Percentiles rank a stretch among this genome's conserved stretches.
Conservation (phyloP, 2,329 filamentous ascomycete genomes). For the Fusarium marasasianum region DNA sequence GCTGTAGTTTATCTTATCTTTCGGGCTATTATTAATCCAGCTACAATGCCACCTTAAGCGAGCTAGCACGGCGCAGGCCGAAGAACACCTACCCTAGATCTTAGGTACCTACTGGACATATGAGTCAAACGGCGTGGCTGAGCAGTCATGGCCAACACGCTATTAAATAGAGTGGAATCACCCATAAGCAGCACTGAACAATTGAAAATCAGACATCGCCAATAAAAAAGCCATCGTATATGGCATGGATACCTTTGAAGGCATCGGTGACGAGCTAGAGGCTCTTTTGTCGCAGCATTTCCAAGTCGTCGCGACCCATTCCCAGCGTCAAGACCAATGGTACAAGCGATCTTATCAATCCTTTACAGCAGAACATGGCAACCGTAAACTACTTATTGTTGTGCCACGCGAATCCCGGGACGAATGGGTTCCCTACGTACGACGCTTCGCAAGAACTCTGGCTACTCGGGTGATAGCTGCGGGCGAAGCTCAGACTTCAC, state of each 20-base stretch:
- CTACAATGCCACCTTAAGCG: too few relatives aligned
- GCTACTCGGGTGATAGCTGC: rapidly evolving
- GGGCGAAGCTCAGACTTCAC: background rate
- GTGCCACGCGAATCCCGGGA: background rate
- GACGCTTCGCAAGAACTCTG: background rate
- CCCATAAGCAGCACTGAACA: background rate
- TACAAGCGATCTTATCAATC: slow-evolving; percentile 10
- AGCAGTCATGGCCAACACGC: background rate
- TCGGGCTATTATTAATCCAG: too few relatives aligned
- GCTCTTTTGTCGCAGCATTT: background rate
- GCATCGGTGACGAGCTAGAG: rapidly evolving
- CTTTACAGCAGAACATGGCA: background rate
- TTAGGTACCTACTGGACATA: background rate
- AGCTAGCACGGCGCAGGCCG: too few relatives aligned
- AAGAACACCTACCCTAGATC: too few relatives aligned
- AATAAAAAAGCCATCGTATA: too few relatives aligned
- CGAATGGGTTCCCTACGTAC: background rate
- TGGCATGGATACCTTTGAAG: rapidly evolving
- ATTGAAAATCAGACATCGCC: too few relatives aligned
- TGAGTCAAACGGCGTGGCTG: slow-evolving; percentile 11
- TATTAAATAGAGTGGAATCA: background rate
- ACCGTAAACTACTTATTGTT: background rate
- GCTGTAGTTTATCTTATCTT: too few relatives aligned
- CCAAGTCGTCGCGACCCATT: background rate
- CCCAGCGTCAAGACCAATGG: slow-evolving; percentile 17